Base-by-base conservation (phyloP, 805 yeast species). In the Yarrowia alimentaria region DNA sequence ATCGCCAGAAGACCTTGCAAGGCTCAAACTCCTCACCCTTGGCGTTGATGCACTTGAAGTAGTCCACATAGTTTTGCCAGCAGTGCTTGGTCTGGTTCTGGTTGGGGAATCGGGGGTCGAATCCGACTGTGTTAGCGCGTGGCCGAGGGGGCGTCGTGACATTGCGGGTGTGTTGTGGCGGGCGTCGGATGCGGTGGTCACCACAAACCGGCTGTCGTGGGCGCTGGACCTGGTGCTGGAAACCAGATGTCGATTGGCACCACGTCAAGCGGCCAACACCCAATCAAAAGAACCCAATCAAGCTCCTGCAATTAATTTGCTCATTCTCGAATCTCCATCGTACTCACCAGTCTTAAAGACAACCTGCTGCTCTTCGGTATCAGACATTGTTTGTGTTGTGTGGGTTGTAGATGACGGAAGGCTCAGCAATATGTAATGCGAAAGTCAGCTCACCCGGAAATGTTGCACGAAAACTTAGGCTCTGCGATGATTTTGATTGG, bases 21-120 rank as follows among this genome's bases (percentile, higher is more conserved):
- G 98, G 98, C 64, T 90, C 95, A 67, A 93, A 93, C 56, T 90
- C 98, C 74, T 91, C 97, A 67, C 99, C 99, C 76, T 91, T 91
- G 60, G 90, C 88, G 65, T 82, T 85, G 68, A 93, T 80, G 77
- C 99, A 93, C 73, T 89, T 90, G 83, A 85, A 93, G 81, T 91
- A 93, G 73, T 93, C 99, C 65, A 93, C 88, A 76, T 91, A 93
- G 62, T 91, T 79, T 76, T 91, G 97, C 82, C 91, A 94, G 78
- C 98, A 93, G 78, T 91, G 96, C 76, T 85, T 89, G 64, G 97
- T 87, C 75, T 91, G 99, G 81, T 91, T 91, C 72, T 82, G 90
- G 77, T 88, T 81, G 61, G 99, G 98, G 81, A 90, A 90, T 72
- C 96, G 83, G 65, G 95, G 84, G 71, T 86, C 95, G 75, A 85